Evolutionary conservation across 371 early-diverging fungal species (phyloP).

Genomic region (Rhizomucor miehei): DNA sequence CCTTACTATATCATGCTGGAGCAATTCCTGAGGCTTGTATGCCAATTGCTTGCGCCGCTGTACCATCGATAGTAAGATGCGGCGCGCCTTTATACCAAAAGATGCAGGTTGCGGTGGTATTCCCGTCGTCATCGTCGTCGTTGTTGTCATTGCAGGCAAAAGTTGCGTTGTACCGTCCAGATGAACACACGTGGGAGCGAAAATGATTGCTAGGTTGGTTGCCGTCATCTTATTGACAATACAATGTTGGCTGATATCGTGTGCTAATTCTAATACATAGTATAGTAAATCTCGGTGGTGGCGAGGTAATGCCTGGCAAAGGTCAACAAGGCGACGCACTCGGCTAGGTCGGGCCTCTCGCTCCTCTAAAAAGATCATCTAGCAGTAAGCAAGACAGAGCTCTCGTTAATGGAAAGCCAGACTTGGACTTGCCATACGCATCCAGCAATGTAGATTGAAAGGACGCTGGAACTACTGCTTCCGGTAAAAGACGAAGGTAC

Average conservation of each 20-base stretch:
- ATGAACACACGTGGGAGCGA: constrained; percentile 33
- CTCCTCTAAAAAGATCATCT: too few species aligned
- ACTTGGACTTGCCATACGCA: constrained; percentile 20
- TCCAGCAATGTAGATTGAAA: constrained; percentile 45
- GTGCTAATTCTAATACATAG: constrained; percentile 15
- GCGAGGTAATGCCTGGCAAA: constrained; percentile 11
- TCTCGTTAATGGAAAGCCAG: too few species aligned
- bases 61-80: not conserved
- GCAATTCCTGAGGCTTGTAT: constrained; percentile 20
- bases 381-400: too few species aligned
- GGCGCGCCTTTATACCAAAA: not conserved
- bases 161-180: constrained; percentile 19
- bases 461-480: constrained; percentile 50
- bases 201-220: constrained; percentile 29
- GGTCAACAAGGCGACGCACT: not conserved
- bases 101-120: not conserved
- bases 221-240: constrained; percentile 31
- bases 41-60: not conserved
- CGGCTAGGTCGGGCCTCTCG: not conserved
- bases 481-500: constrained; percentile 52
- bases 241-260: constrained; percentile 13
- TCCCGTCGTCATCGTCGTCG: not conserved
- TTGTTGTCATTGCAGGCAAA: not conserved
- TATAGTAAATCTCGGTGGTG: constrained; percentile 26
- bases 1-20: constrained; percentile 26